Evolutionary conservation across 192 early-diverging fungal genomes (phyloP).

Genomic region (Rhizophagus clarus): DNA sequence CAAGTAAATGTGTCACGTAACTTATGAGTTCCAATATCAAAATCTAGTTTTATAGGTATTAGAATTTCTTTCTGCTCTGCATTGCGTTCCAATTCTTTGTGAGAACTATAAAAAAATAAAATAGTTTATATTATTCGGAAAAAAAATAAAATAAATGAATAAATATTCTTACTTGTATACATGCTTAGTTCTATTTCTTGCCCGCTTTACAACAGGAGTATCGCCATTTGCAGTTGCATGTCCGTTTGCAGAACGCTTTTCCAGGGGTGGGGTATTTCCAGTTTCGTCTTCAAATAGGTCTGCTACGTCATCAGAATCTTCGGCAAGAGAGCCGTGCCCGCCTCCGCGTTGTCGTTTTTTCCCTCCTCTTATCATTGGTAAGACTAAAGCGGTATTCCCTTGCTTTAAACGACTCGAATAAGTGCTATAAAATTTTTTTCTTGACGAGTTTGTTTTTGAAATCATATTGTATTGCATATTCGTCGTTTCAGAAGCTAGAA

Average conservation of each 20-base stretch:
- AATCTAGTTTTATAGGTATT: conserved; percentile 89
- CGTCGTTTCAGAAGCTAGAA: not conserved
- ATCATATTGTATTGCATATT: no score
- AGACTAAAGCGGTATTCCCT: conserved; percentile 52
- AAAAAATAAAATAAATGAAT: not conserved
- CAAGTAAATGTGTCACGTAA: conserved; percentile 89
- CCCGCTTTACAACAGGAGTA: conserved; percentile 33
- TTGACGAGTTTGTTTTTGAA: not conserved
- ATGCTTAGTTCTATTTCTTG: conserved; percentile 42
- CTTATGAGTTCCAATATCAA: conserved; percentile 85
- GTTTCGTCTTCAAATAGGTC: conserved; percentile 46
- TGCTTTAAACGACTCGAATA: conserved; percentile 54
- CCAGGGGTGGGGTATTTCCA: conserved; percentile 37
- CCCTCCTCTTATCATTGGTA: conserved; percentile 44
- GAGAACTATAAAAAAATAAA: conserved; percentile 30
- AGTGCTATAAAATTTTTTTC: conserved; percentile 34
- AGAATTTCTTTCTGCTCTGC: conserved; percentile 73
- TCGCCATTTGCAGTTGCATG: conserved; percentile 44
- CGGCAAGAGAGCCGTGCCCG: conserved; percentile 35
- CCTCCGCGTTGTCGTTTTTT: conserved; percentile 45
- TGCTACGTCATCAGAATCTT: conserved; percentile 52
- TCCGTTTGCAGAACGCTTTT: conserved; percentile 28
- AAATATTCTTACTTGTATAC: conserved; percentile 37
- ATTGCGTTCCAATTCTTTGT: conserved; percentile 50
- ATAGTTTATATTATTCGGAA: not conserved